Conservation (phyloP, 1,284 basidiomycete species). For the Neolentinus lepideus region DNA sequence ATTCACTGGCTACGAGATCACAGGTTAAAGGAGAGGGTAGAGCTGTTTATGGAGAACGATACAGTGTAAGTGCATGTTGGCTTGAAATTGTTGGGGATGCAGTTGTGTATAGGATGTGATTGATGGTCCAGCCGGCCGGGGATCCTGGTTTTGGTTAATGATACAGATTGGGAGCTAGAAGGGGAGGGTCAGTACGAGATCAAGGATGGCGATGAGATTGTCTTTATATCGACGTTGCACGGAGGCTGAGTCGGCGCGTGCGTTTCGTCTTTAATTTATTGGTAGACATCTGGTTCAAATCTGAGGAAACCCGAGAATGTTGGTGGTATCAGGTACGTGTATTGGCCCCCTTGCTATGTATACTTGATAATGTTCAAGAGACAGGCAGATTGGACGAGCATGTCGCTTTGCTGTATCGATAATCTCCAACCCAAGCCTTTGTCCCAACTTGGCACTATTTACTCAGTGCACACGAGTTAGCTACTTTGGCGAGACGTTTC, state of each 20-base stretch:
- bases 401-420: too few species aligned
- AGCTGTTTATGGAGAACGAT: conserved; percentile 85
- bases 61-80: conserved; percentile 65
- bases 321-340: too few species aligned
- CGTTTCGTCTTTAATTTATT: too few species aligned
- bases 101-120: not conserved
- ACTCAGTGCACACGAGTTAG: too few species aligned
- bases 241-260: conserved; percentile 50
- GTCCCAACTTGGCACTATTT: too few species aligned
- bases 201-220: conserved; percentile 80
- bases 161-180: conserved; percentile 97
- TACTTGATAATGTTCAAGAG: too few species aligned
- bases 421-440: too few species aligned
- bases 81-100: not conserved
- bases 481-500: too few species aligned
- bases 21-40: conserved; percentile 78
- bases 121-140: conserved; percentile 73
- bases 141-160: conserved; percentile 92
- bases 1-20: conserved; percentile 77
- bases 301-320: too few species aligned
- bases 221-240: conserved; percentile 95
- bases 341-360: too few species aligned
- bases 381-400: too few species aligned
- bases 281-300: too few species aligned
- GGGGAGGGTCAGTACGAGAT: conserved; percentile 87